A percentile compares a stretch with the other conserved stretches of the same genome.
These are phyloP conservation scores for Rhytidhysteron rufulum DNA, from an alignment of 2,329 filamentous ascomycete genomes.

Conservation along the genomic window DNA sequence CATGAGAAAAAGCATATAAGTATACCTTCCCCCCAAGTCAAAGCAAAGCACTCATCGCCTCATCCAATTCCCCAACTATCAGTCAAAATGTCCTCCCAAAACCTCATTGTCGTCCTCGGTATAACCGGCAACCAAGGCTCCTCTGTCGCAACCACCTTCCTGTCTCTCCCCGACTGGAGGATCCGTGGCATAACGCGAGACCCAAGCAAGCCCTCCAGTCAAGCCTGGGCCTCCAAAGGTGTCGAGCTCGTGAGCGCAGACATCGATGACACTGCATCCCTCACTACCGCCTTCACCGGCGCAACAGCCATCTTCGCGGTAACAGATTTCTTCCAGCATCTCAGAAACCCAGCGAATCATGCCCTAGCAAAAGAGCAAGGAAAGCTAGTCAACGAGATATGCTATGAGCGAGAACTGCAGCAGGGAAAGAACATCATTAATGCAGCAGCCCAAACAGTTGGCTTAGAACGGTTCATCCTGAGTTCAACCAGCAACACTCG, in stretches of 20 bases:
- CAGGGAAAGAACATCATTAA: slow-evolving; percentile 12
- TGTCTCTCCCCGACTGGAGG: slow-evolving; percentile 10
- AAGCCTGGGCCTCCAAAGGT: slow-evolving; percentile 9
- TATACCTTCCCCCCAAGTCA: no score
- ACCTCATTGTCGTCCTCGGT: slow-evolving; percentile 7
- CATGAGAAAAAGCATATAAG: no score
- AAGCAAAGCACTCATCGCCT: no score
- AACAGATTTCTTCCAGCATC: slow-evolving; percentile 14
- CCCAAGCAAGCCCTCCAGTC: slow-evolving; percentile 7
- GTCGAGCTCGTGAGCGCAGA: slow-evolving; percentile 13
- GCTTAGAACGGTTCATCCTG: slow-evolving; percentile 11
- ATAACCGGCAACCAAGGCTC: slow-evolving; percentile 10
- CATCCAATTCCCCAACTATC: no score
- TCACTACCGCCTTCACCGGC: slow-evolving; percentile 13
- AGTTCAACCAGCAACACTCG: slow-evolving; percentile 5
- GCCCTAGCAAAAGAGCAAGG: neutral
- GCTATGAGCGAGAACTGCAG: slow-evolving; percentile 8
- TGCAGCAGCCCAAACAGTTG: slow-evolving; percentile 7
- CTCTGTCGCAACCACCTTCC: slow-evolving; percentile 9
- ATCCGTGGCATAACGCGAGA: slow-evolving; percentile 16
- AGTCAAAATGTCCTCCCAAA: slow-evolving; percentile 2
- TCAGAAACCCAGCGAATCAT: slow-evolving; percentile 2
- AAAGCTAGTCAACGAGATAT: slow-evolving; percentile 4
- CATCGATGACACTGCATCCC: slow-evolving; percentile 10
- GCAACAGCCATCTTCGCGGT: slow-evolving; percentile 12